Base-by-base conservation (phyloP, 345 rosid genomes). In the Sonneratia caseolaris region DNA sequence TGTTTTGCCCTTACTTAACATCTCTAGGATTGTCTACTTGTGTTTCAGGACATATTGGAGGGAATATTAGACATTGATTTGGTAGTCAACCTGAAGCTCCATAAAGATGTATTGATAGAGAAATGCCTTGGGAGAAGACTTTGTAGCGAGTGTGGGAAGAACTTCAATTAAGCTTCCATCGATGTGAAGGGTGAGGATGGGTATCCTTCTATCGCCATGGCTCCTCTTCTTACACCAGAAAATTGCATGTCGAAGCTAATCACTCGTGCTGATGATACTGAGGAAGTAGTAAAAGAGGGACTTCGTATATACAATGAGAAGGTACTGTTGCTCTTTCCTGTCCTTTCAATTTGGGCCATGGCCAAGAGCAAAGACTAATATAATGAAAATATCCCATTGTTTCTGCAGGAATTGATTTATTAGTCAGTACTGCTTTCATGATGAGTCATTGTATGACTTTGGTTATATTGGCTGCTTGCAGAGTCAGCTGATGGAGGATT, bases 121-220 rank as follows among this genome's bases (percentile, higher is more conserved):
- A 95, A 95, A 80, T 95, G 97, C 74, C 89, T 95, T 24, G 98
- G 97, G 3, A 84, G 98, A 81, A 92, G 99, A 82, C 85, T 89
- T 18, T 95, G 99, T 71, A 76, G 88, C 70, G 86, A 92, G 71
- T 95, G 99, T 70, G 91, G 98, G 9, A 82, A 79, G 59, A 89
- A 88, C 79, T 95, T 83, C 72, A 91, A 94, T 64, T 72, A 91
- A 49, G 95, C 99, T 48, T 74, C 81, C 77, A 90, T 95, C 64
- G 81, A 89, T 76, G 79, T 84, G 64, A 86, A 86, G 76, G 90
- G 87, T 61, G 89, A 86, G 82, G 83, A 92, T 73, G 98, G 98
- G 65, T 82, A 68, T 36, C 97, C 94, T 43, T 90, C 79, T 56
- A 90, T 92, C 42, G 82, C 82, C 72, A 95, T 95, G 98, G 92